phyloP scores from a whole-genome alignment of 441 rosid species.

The Daphne laureola region DNA sequence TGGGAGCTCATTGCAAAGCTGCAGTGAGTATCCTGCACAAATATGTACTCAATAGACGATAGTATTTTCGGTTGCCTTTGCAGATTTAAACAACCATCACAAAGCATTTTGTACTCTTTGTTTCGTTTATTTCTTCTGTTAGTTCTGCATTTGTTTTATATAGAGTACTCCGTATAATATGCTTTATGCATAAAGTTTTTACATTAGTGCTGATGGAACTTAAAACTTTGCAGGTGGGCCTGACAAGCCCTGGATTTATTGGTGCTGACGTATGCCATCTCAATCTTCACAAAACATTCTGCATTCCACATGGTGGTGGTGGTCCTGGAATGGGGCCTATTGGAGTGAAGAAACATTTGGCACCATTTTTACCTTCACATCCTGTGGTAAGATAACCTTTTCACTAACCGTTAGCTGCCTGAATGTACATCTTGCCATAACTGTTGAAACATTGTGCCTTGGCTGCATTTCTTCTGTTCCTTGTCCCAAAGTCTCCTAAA shows the following conservation, averaged over 20 bases:
- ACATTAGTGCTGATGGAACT: conserved; percentile 13
- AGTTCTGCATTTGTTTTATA: too few relatives aligned
- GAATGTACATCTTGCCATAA: conserved; percentile 1
- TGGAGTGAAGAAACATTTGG: conserved; percentile 92
- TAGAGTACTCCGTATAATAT: too few relatives aligned
- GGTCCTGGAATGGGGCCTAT: conserved; percentile 99
- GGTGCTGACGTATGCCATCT: conserved; percentile 99
- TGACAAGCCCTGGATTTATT: conserved; percentile 94
- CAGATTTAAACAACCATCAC: too few relatives aligned
- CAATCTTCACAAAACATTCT: conserved; percentile 93
- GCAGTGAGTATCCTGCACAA: too few relatives aligned
- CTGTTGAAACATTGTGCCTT: too few relatives aligned
- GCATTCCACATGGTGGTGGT: conserved; percentile 98
- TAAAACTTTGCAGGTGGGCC: conserved; percentile 60
- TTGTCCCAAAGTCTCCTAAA: neutral
- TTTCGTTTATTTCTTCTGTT: too few relatives aligned
- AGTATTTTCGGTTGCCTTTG: too few relatives aligned
- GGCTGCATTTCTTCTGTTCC: neutral
- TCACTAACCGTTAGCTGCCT: neutral
- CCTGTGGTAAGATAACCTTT: conserved; percentile 59
- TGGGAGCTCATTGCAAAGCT: too few relatives aligned
- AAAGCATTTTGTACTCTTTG: too few relatives aligned
- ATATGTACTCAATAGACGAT: too few relatives aligned
- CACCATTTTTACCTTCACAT: conserved; percentile 91
- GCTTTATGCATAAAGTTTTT: neutral